Evolutionary conservation across 2,329 filamentous ascomycete species (phyloP).

Genomic region (Thelonectria discophora): DNA sequence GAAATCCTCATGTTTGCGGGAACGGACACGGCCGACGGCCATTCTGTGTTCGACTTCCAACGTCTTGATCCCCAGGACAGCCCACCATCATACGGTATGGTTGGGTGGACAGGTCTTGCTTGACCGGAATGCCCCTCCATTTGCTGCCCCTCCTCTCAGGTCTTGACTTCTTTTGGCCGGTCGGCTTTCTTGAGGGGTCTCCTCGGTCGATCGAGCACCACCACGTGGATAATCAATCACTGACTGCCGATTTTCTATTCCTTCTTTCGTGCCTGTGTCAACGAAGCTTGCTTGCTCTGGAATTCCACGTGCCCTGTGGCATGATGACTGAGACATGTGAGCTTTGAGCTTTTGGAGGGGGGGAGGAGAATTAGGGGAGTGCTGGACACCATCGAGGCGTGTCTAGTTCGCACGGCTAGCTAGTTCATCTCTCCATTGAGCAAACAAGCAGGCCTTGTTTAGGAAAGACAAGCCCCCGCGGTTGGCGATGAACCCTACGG

Average conservation of each 20-base stretch:
- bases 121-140: conserved; percentile 17
- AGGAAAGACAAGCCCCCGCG: conserved; percentile 28
- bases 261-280: not conserved
- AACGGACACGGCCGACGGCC: conserved; percentile 8
- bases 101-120: conserved; percentile 20
- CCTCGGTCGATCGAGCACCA: conserved; percentile 36
- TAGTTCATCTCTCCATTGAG: too few relatives aligned
- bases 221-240: conserved; percentile 37
- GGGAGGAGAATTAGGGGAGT: not conserved
- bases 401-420: not conserved
- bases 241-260: conserved; percentile 26
- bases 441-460: not conserved
- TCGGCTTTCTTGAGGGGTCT: conserved; percentile 1
- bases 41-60: not conserved
- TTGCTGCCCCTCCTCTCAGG: conserved; percentile 9
- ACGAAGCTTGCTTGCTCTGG: not conserved
- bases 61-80: conserved; percentile 27
- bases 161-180: not conserved
- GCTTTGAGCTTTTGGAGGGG: not conserved
- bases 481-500: conserved; percentile 36
- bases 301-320: conserved; percentile 16
- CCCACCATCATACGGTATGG: conserved; percentile 42
- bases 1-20: not conserved
- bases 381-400: not conserved
- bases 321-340: conserved; percentile 21